Base-by-base conservation (phyloP, 495 filamentous ascomycete genomes). In the Penicillium ucsense region DNA sequence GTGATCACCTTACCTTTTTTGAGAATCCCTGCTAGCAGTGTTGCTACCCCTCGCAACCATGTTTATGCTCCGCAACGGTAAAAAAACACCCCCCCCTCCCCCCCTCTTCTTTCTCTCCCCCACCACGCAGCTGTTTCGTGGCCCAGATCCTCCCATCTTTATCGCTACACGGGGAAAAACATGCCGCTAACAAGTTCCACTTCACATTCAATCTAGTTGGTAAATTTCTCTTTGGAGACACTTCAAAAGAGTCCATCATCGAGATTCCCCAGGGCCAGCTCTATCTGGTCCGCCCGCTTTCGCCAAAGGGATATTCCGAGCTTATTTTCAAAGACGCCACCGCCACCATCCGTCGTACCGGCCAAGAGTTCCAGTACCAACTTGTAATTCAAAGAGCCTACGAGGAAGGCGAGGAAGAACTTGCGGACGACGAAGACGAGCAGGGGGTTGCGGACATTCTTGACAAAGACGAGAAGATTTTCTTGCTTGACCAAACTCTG, bases 241-340 rank as follows among this genome's bases (percentile, higher is more conserved):
- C 80, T 49, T 89, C 85, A 50, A 95, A 94, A 72, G 92, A 97
- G 63, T 82, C 86, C 20, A 84, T 98, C 62, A 88, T 95, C 64
- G 88, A 96, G 57, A 83, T 98, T 31, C 80, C 92, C 5, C 87
- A 95, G 64, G 92, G 92, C 54, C 88, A 96, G 68, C 87, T 98
- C 31, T 98, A 95, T 62, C 85, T 98, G 46, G 94, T 98, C 56
- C 86, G 92, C 52, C 92, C 92, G 4, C 76, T 88, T 31, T 98
- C 92, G 2, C 87, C 89, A 31, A 98, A 98, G 66, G 92, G 92
- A 49, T 95, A 95, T 57, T 95, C 89, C 1, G 94, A 98, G 65
- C 86, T 96, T 56, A 94, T 98, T 66, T 98, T 95, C 79, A 96
- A 94, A 60, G 92, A 98, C 82, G 83, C 88, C 32, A 88, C 84